Conservation (phyloP, 257 asterid genomes). For the Cordia subcordata region DNA sequence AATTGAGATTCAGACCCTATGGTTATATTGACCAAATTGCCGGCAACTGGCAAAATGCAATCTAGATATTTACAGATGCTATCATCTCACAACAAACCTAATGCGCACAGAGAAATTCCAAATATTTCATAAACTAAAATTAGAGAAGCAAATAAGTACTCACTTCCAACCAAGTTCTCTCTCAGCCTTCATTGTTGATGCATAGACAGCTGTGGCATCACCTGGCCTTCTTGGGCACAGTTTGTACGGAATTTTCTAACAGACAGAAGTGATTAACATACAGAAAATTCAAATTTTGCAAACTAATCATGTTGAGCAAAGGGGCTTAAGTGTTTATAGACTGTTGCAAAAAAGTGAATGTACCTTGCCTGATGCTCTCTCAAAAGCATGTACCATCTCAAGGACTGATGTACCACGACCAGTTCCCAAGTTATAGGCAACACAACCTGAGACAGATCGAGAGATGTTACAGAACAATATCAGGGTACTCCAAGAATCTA, state of each 20-base stretch:
- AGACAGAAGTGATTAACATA: background rate
- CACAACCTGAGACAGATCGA: conserved; percentile 50
- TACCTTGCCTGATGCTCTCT: conserved; percentile 83
- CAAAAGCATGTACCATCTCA: conserved; percentile 87
- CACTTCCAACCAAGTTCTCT: conserved; percentile 94
- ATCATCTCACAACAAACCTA: background rate
- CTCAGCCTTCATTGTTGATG: conserved; percentile 73
- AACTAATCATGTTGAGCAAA: background rate
- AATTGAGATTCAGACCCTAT: background rate
- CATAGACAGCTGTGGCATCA: conserved; percentile 93
- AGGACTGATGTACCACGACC: conserved; percentile 90
- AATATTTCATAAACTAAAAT: background rate
- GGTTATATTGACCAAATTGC: background rate
- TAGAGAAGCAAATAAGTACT: conserved; percentile 18
- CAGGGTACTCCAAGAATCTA: background rate
- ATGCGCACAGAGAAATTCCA: background rate
- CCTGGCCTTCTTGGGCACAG: conserved; percentile 86
- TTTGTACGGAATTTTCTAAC: conserved; percentile 72
- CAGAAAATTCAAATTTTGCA: conserved; percentile 1
- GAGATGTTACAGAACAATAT: background rate
- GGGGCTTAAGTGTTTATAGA: no score
- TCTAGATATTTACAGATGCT: no score
- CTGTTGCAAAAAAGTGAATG: background rate
- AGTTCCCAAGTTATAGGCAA: conserved; percentile 88
- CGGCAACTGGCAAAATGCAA: no score